Evolutionary conservation across 345 rosid genomes (phyloP).

Genomic region (Arabis hirsuta): DNA sequence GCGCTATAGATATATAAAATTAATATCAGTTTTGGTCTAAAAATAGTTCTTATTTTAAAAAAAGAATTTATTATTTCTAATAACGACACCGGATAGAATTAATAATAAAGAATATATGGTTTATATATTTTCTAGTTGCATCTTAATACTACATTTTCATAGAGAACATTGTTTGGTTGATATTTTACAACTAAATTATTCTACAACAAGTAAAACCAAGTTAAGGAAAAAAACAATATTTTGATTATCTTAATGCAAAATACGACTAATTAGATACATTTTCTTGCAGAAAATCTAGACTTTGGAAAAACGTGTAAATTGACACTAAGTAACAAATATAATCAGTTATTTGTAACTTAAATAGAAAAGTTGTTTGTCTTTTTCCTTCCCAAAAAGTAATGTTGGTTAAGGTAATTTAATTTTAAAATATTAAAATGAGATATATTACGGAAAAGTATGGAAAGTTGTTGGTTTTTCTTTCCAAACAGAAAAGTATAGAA

Average conservation of each 20-base stretch:
- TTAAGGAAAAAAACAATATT: background rate
- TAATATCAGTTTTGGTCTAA: background rate
- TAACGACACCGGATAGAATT: background rate
- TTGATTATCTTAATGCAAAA: background rate
- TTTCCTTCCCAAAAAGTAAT: background rate
- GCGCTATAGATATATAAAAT: background rate
- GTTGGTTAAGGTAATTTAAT: background rate
- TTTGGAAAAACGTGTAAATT: background rate
- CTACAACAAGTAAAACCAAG: background rate
- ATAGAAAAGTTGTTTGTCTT: background rate
- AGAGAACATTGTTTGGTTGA: background rate
- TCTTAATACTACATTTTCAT: background rate
- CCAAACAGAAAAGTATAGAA: background rate
- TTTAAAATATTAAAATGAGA: background rate
- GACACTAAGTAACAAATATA: background rate
- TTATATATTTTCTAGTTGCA: background rate
- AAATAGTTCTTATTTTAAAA: too few species aligned
- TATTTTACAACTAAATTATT: background rate
- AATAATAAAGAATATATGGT: background rate
- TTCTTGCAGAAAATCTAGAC: background rate
- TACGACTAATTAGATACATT: background rate
- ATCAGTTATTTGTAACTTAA: background rate
- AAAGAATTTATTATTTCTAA: background rate
- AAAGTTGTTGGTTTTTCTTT: too few species aligned
- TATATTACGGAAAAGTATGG: background rate